Conservation (phyloP, 1,284 basidiomycete species). For the Marasmius tenuissimus region DNA sequence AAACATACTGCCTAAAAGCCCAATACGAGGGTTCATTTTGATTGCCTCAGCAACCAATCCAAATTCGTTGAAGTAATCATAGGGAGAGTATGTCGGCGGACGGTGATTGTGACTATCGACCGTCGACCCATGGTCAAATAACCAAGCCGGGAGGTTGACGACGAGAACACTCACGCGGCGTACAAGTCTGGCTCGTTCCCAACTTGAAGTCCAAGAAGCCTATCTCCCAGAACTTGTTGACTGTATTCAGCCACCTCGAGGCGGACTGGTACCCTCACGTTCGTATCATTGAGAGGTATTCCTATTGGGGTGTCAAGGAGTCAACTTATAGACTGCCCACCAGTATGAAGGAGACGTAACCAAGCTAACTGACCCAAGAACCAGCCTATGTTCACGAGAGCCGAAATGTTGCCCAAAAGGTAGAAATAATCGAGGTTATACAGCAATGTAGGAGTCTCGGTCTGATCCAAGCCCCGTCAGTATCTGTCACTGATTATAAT, state of each 20-base stretch:
- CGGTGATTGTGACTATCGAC: constrained; percentile 23
- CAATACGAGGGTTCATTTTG: constrained; percentile 16
- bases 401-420: constrained; percentile 48
- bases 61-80: constrained; percentile 49
- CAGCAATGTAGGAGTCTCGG: constrained; percentile 48
- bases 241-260: constrained; percentile 45
- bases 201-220: constrained; percentile 44
- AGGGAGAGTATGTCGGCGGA: constrained; percentile 32
- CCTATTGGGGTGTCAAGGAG: constrained; percentile 27
- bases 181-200: constrained; percentile 64
- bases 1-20: neutral
- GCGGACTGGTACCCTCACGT: constrained; percentile 28
- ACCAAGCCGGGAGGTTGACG: constrained; percentile 8
- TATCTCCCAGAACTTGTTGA: constrained; percentile 40
- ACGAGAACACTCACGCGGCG: constrained; percentile 38
- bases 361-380: constrained; percentile 35
- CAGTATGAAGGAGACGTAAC: neutral
- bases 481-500: constrained; percentile 16
- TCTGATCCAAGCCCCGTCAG: constrained; percentile 17
- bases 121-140: neutral
- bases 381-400: constrained; percentile 45
- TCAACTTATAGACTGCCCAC: constrained; percentile 30
- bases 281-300: constrained; percentile 52
- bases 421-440: constrained; percentile 51
- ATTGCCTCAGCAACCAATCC: constrained; percentile 36